These are phyloP conservation scores for Russula dissimulans DNA, from an alignment of 768 basidiomycete genomes.

Conservation along the genomic window DNA sequence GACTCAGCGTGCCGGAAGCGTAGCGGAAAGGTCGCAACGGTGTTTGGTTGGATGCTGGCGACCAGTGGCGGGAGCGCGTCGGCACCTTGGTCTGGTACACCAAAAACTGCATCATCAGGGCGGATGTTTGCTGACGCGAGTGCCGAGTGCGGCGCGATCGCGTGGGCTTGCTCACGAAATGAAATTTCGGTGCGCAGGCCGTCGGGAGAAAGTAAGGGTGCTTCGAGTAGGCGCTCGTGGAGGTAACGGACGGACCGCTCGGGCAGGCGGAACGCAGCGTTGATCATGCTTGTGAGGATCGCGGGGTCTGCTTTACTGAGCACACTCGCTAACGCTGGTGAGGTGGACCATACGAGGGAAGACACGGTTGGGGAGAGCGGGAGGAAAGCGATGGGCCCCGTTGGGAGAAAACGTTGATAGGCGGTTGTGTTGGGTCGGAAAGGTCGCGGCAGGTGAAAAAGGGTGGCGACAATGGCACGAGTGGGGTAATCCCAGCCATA, in stretches of 20 bases:
- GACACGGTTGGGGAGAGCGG: constrained; percentile 72
- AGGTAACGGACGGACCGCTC: constrained; percentile 63
- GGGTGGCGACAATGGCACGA: constrained; percentile 83
- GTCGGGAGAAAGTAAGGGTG: constrained; percentile 38
- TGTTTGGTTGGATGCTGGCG: constrained; percentile 54
- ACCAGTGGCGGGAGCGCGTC: constrained; percentile 69
- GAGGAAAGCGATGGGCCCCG: constrained; percentile 92
- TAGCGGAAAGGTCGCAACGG: constrained; percentile 85
- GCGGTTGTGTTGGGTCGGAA: constrained; percentile 64
- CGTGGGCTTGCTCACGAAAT: constrained; percentile 68
- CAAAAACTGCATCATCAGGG: constrained; percentile 24
- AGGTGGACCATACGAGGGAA: constrained; percentile 93
- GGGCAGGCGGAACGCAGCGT: constrained; percentile 84
- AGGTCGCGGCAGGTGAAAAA: constrained; percentile 60
- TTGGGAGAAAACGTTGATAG: constrained; percentile 90
- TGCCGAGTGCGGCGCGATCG: constrained; percentile 52
- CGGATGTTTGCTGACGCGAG: constrained; percentile 41
- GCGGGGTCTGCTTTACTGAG: constrained; percentile 56
- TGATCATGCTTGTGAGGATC: constrained; percentile 68
- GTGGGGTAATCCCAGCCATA: constrained; percentile 91
- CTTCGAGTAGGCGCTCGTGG: constrained; percentile 49
- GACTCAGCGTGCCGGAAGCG: constrained; percentile 77
- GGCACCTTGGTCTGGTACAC: constrained; percentile 53
- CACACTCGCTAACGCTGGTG: constrained; percentile 62
- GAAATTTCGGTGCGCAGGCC: constrained; percentile 52